phyloP scores from a whole-genome alignment of 495 filamentous ascomycete genomes.

The Parmelia sp. region DNA sequence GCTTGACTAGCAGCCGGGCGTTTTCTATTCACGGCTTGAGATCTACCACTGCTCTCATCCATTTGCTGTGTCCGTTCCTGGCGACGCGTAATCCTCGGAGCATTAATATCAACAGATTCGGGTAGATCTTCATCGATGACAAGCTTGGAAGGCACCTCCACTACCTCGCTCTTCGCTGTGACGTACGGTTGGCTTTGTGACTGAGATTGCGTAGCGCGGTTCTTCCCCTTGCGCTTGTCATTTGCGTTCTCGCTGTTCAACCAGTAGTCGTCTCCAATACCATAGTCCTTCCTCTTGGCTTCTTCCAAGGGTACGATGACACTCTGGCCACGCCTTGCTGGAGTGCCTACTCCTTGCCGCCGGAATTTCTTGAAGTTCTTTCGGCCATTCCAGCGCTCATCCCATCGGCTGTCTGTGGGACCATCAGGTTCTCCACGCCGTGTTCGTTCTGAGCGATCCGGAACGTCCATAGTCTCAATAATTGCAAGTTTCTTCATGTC shows the following conservation, averaged over 20 bases:
- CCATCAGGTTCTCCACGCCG: constrained; percentile 25
- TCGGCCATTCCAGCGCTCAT: constrained; percentile 87
- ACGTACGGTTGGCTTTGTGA: constrained; percentile 26
- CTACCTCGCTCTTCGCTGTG: constrained; percentile 27
- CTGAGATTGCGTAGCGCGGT: constrained; percentile 27
- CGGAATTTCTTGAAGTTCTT: constrained; percentile 96
- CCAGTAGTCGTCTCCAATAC: constrained; percentile 83
- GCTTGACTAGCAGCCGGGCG: constrained; percentile 28
- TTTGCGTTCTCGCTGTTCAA: constrained; percentile 40
- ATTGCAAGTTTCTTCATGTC: constrained; percentile 70
- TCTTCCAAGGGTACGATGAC: constrained; percentile 78
- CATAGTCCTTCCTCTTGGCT: constrained; percentile 69
- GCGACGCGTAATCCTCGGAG: constrained; percentile 29
- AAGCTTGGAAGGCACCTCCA: constrained; percentile 27
- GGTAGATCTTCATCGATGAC: constrained; percentile 26
- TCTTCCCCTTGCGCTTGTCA: constrained; percentile 32
- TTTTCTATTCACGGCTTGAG: constrained; percentile 32
- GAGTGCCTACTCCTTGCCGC: constrained; percentile 50
- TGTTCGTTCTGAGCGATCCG: constrained; percentile 25
- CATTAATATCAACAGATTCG: constrained; percentile 26
- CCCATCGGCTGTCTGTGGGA: constrained; percentile 64
- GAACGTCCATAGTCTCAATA: constrained; percentile 72
- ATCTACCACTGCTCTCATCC: constrained; percentile 27
- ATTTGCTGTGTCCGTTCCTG: constrained; percentile 35
- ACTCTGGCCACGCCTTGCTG: constrained; percentile 41